Conservation (phyloP, 1,284 basidiomycete genomes). For the Sparassis latifolia region DNA sequence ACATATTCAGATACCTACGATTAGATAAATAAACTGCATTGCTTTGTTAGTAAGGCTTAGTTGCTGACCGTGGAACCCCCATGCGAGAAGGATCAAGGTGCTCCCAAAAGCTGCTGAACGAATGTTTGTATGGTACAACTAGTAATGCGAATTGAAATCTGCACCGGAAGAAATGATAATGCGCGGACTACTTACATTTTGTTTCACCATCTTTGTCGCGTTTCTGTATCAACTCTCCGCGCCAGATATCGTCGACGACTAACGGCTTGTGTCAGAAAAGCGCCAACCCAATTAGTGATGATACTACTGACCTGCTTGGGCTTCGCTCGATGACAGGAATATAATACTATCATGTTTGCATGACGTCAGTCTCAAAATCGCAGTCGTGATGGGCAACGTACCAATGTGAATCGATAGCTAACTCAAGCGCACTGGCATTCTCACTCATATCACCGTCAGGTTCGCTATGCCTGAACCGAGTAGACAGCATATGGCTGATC, state of each 20-base stretch:
- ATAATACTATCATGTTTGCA: conserved; percentile 44
- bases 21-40: neutral
- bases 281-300: neutral
- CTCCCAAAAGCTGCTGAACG: conserved; percentile 53
- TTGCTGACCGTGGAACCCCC: conserved; percentile 70
- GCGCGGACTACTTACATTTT: conserved; percentile 45
- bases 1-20: conserved; percentile 67
- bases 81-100: conserved; percentile 77
- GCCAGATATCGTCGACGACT: conserved; percentile 76
- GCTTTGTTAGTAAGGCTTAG: conserved; percentile 14
- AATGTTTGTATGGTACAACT: conserved; percentile 56
- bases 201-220: conserved; percentile 66
- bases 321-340: conserved; percentile 84
- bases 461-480: conserved; percentile 69
- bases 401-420: conserved; percentile 83
- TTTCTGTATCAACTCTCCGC: conserved; percentile 73
- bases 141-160: neutral
- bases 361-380: neutral
- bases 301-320: conserved; percentile 61
- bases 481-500: conserved; percentile 67
- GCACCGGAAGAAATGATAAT: neutral
- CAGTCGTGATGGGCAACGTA: conserved; percentile 22
- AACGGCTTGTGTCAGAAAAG: neutral
- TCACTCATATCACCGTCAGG: conserved; percentile 74
- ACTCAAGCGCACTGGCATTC: conserved; percentile 71